Percentiles rank a stretch among this genome's conserved stretches.
These are phyloP conservation scores for Metarhizium anisopliae DNA, from an alignment of 2,329 filamentous ascomycete genomes.

Conservation along the genomic window DNA sequence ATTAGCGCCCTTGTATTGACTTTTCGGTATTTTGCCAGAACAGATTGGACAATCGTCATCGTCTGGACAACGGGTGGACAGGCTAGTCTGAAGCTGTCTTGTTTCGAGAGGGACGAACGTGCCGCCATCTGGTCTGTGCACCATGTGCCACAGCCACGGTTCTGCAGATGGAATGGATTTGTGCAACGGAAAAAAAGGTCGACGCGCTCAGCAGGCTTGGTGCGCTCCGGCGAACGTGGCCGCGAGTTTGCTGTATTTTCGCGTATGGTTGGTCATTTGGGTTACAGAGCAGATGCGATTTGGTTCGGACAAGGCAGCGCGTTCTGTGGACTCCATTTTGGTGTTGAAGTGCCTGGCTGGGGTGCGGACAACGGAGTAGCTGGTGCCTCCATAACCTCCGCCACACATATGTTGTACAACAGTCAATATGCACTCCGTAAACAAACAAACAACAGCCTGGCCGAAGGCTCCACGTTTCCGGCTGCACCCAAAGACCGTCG, in stretches of 20 bases:
- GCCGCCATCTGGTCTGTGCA: not conserved
- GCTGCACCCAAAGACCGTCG: not conserved
- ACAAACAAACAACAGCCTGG: constrained; percentile 5
- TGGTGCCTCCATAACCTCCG: too few relatives aligned
- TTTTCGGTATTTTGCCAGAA: not conserved
- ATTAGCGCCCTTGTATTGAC: not conserved
- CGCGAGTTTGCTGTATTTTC: too few relatives aligned
- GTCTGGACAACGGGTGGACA: constrained; percentile 1
- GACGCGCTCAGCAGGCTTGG: not conserved
- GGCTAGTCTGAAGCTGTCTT: not conserved
- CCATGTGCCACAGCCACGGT: not conserved
- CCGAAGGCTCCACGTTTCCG: not conserved
- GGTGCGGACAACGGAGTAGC: too few relatives aligned
- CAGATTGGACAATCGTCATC: not conserved
- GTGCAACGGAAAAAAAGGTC: not conserved
- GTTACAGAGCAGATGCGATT: too few relatives aligned
- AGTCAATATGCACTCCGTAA: not conserved
- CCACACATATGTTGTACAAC: too few relatives aligned
- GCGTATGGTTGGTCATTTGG: too few relatives aligned
- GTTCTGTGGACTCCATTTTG: too few relatives aligned
- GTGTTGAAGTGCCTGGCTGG: too few relatives aligned
- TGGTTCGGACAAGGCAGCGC: too few relatives aligned
- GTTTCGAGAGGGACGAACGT: not conserved
- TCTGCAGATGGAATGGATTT: not conserved
- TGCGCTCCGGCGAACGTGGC: not conserved